A percentile compares a stretch with the other conserved stretches of the same genome.
Evolutionary conservation across 176 grass and related monocot genomes (phyloP).

Genomic region (Oryza glaberrima): DNA sequence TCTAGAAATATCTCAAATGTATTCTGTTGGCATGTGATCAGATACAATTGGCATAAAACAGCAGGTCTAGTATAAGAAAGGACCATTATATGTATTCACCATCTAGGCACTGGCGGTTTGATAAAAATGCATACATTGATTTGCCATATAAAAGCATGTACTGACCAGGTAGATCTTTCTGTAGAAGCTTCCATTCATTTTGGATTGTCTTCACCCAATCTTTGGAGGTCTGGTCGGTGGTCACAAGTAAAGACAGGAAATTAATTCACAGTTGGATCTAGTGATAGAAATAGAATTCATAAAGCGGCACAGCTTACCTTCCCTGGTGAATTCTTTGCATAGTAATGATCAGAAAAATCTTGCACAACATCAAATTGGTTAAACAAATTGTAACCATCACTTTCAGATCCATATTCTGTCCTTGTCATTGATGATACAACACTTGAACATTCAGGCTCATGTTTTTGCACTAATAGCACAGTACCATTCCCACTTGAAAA

Average conservation of each 20-base stretch:
- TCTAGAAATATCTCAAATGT: background rate
- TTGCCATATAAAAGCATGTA: constrained; percentile 30
- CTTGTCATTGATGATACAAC: constrained; percentile 8
- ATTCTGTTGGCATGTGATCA: background rate
- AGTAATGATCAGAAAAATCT: constrained; percentile 74
- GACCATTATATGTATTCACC: background rate
- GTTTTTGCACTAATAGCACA: constrained; percentile 40
- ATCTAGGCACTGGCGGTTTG: constrained; percentile 26
- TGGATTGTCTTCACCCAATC: constrained; percentile 69
- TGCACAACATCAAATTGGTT: constrained; percentile 67
- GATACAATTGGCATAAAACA: constrained; percentile 1
- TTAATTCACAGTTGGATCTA: constrained; percentile 19
- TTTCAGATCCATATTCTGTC: constrained; percentile 44
- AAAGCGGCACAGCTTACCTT: constrained; percentile 42
- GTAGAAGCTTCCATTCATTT: constrained; percentile 75
- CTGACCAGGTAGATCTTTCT: constrained; percentile 73
- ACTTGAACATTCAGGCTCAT: constrained; percentile 46
- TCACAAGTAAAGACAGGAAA: constrained; percentile 29
- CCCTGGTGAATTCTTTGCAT: constrained; percentile 46
- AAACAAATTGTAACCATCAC: constrained; percentile 42
- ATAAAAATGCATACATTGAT: constrained; percentile 11
- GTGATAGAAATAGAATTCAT: constrained; percentile 29
- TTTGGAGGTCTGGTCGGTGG: constrained; percentile 63
- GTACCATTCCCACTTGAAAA: constrained; percentile 45
- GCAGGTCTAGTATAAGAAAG: background rate